Base-by-base conservation (phyloP, 192 early-diverging fungal genomes). In the Polychytrium aggregatum region DNA sequence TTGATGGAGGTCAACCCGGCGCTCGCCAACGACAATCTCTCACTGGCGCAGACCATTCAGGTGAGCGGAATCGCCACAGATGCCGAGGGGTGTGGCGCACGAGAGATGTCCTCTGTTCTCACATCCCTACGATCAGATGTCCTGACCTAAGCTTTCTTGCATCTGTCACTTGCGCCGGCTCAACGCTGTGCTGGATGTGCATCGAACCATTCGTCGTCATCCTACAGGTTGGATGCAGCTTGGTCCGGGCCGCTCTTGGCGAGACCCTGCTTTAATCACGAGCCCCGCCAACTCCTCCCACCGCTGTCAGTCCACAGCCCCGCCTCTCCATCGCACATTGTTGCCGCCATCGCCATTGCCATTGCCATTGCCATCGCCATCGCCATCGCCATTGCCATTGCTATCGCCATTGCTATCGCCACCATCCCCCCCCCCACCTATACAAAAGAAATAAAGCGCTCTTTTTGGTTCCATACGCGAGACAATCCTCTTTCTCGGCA, bases 1-100 rank as follows among this genome's bases (percentile, higher is more conserved):
- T 74, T 97, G 51, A 85, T 92, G 59, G 93, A 97, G 63, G 93
- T 97, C 37, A 94, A 94, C 67, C 93, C 93, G 1, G 58, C 75
- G 21, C 69, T 94, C 26, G 86, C 83, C 45, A 80, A 86, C 47
- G 84, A 86, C 10, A 70, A 78, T 37, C 26, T 51, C 25, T 40
- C 44, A 17, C 68, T 84, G 39, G 70, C 74, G 54, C 84, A 87
- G 65, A 97, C 93, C 0, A 81, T 97, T 17, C 78, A 85, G 25
- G 78, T 93, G 41, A 26, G 55, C 55, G 0, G n/a, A n/a, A n/a
- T 47, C 11, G 28, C 0, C 6, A n/a, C 17, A 11, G 16, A 30
- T 20, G 10, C 42, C 28, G 33, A 44, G 9, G 35, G 35, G 9
- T 37, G 35, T 9, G 35, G 35, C 9, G 35, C 9, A 11, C 9